Evolutionary conservation across 257 asterid species (phyloP).

Genomic region (Scutellaria minor): DNA sequence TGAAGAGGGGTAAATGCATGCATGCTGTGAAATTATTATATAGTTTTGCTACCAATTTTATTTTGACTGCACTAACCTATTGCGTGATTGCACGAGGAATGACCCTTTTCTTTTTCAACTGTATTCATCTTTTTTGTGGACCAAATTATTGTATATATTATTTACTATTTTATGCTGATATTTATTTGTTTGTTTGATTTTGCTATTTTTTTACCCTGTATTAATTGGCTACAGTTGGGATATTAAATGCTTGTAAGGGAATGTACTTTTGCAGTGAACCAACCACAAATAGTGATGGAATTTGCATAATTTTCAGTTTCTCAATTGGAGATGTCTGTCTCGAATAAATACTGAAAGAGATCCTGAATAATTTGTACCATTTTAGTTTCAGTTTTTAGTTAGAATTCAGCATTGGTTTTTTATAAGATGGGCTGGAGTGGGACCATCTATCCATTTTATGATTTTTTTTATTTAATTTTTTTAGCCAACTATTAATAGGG

Average conservation of each 20-base stretch:
- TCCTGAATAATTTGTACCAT: no score
- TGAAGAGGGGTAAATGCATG: constrained; percentile 71
- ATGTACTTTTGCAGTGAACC: neutral
- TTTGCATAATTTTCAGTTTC: neutral
- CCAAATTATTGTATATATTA: neutral
- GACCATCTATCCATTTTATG: no score
- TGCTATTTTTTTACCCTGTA: neutral
- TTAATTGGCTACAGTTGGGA: neutral
- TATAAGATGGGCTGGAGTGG: no score
- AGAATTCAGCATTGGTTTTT: no score
- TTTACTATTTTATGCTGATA: neutral
- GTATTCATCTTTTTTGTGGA: constrained; percentile 31
- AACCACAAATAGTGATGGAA: constrained; percentile 7
- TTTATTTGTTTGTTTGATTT: neutral
- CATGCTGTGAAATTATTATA: neutral
- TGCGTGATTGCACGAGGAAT: constrained; percentile 90
- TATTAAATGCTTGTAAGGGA: neutral
- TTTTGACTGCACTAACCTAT: constrained; percentile 61
- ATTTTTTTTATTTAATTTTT: no score
- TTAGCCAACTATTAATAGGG: no score
- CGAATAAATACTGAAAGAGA: neutral
- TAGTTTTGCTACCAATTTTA: constrained; percentile 32
- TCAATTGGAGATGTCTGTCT: neutral
- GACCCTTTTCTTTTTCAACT: constrained; percentile 36
- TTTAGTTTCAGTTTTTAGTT: no score